These are phyloP conservation scores for Erodium texanum DNA, from an alignment of 441 rosid genomes.

Conservation along the genomic window DNA sequence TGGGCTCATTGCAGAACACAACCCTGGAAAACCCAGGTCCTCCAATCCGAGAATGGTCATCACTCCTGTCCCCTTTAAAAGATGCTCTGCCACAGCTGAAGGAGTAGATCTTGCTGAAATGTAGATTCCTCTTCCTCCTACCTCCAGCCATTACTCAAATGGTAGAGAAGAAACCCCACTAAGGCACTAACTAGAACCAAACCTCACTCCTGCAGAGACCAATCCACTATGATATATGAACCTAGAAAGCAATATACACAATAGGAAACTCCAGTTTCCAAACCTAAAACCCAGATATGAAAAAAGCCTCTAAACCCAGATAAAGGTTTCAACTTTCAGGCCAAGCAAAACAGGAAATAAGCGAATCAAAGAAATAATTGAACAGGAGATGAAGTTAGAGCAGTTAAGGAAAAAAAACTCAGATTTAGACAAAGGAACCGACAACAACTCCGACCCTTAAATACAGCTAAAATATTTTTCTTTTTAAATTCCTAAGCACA, in stretches of 20 bases:
- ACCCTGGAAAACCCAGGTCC: slow-evolving; percentile 59
- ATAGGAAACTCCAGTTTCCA: not conserved
- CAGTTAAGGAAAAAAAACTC: not conserved
- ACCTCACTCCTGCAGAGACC: not conserved
- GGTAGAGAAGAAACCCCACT: not conserved
- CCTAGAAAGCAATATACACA: not conserved
- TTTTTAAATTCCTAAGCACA: not conserved
- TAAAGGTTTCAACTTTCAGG: not conserved
- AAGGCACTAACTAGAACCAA: not conserved
- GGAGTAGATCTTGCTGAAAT: slow-evolving; percentile 47
- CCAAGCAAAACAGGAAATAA: not conserved
- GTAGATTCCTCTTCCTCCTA: slow-evolving; percentile 41
- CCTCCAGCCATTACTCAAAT: slow-evolving; percentile 26
- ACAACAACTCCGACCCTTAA: not conserved
- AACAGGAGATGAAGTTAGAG: not conserved
- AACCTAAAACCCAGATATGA: not conserved
- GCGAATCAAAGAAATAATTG: not conserved
- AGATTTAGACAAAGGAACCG: slow-evolving; percentile 1
- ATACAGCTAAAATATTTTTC: not conserved
- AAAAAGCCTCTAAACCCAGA: not conserved
- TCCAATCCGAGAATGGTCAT: slow-evolving; percentile 50
- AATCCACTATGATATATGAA: not conserved
- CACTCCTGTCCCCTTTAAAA: slow-evolving; percentile 15
- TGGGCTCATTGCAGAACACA: slow-evolving; percentile 51
- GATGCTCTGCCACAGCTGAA: slow-evolving; percentile 24